Evolutionary conservation across 768 basidiomycete species (phyloP).

Genomic region (Pulveroboletus sp.): DNA sequence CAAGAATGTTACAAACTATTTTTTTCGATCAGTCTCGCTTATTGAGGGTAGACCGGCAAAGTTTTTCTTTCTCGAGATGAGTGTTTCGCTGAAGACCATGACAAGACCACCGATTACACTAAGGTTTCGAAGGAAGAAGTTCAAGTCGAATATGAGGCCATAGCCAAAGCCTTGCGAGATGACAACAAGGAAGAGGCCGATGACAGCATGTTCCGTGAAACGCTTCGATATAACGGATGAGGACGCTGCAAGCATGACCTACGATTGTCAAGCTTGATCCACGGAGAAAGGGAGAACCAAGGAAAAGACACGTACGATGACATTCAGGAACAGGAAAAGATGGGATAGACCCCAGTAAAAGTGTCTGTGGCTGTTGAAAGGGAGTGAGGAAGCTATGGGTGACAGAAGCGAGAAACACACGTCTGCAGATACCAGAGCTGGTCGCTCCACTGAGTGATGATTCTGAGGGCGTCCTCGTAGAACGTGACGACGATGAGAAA

Average conservation of each 20-base stretch:
- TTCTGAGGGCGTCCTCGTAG: conserved; percentile 92
- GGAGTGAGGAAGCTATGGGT: conserved; percentile 4
- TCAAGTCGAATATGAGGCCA: conserved; percentile 98
- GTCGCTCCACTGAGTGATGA: conserved; percentile 92
- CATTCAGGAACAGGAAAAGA: conserved; percentile 85
- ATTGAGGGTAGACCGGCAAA: conserved; percentile 90
- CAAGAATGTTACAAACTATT: conserved; percentile 67
- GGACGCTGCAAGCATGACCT: conserved; percentile 90
- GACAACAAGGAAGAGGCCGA: conserved; percentile 86
- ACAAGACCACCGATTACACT: conserved; percentile 96
- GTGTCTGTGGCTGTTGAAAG: conserved; percentile 68
- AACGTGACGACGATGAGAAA: conserved; percentile 98
- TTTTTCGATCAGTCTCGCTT: conserved; percentile 93
- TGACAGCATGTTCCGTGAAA: conserved; percentile 84
- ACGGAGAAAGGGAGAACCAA: not conserved
- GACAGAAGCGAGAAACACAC: conserved; percentile 43
- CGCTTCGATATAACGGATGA: conserved; percentile 81
- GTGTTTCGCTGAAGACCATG: conserved; percentile 98
- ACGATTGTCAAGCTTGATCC: conserved; percentile 1
- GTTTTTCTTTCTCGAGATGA: conserved; percentile 78
- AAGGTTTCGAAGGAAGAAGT: conserved; percentile 99
- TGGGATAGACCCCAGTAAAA: conserved; percentile 97
- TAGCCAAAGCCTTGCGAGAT: conserved; percentile 97
- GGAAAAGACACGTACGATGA: conserved; percentile 59
- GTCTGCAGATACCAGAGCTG: conserved; percentile 98